Conservation (phyloP, 2,329 filamentous ascomycete species). For the Ophiostoma tasmaniense region DNA sequence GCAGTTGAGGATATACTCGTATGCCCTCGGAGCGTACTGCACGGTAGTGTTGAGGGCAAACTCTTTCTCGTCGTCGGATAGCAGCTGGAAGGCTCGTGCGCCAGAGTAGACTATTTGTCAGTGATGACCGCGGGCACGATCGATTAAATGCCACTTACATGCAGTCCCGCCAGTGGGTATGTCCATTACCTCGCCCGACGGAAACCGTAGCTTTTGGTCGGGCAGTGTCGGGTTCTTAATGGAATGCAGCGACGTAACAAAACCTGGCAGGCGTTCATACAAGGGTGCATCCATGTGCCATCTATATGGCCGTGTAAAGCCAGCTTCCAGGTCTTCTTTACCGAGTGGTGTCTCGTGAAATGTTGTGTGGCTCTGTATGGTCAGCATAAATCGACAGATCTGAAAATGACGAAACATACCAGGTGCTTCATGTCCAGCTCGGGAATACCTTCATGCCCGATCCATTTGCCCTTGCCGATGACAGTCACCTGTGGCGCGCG, state of each 20-base stretch:
- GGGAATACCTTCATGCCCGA: not conserved
- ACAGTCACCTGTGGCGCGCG: not conserved
- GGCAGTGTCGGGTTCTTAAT: slow-evolving; percentile 29
- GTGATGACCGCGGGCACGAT: not conserved
- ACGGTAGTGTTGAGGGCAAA: not conserved
- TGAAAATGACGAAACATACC: not conserved
- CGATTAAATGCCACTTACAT: not conserved
- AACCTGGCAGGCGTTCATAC: slow-evolving; percentile 30
- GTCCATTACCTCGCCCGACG: slow-evolving; percentile 31
- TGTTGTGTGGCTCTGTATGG: not conserved
- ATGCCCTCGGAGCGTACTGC: not conserved
- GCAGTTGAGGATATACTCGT: slow-evolving; percentile 1
- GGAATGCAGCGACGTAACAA: slow-evolving; percentile 28
- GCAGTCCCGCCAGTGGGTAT: slow-evolving; percentile 35
- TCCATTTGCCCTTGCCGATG: not conserved
- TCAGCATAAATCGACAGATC: not conserved
- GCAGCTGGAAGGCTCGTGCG: not conserved
- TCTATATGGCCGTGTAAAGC: slow-evolving; percentile 38
- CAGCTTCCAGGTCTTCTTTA: slow-evolving; percentile 30
- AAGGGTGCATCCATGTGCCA: slow-evolving; percentile 43
- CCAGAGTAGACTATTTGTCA: slow-evolving; percentile 20
- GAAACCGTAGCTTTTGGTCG: not conserved
- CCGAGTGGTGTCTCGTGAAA: slow-evolving; percentile 28
- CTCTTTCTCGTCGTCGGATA: not conserved
- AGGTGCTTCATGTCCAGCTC: not conserved